A percentile compares a stretch with the other conserved stretches of the same genome.
Evolutionary conservation across 2,329 filamentous ascomycete species (phyloP).

Genomic region (Verticillium dahliae): DNA sequence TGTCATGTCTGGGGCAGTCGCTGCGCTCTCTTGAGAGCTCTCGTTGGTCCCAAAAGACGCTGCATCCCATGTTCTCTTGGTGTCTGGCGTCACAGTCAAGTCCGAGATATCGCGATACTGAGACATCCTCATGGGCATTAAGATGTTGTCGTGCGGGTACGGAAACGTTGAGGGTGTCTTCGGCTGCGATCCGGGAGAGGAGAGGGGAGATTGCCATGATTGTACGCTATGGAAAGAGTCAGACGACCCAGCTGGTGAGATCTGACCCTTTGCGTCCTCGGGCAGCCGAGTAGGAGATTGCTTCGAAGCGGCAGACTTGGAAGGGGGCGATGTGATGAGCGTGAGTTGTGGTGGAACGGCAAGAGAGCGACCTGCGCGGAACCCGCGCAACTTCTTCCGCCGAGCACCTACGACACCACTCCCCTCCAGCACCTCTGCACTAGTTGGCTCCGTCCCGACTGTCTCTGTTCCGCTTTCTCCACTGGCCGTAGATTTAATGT

Average conservation of each 20-base stretch:
- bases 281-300: slow-evolving; percentile 6
- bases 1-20: slow-evolving; percentile 14
- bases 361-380: slow-evolving; percentile 19
- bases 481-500: background rate
- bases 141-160: slow-evolving; percentile 32
- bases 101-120: slow-evolving; percentile 25
- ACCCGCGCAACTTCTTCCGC: slow-evolving; percentile 21
- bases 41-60: slow-evolving; percentile 18
- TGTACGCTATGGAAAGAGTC: slow-evolving; percentile 50
- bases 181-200: slow-evolving; percentile 34
- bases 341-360: slow-evolving; percentile 21
- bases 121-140: slow-evolving; percentile 22
- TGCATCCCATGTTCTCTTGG: slow-evolving; percentile 20
- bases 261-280: slow-evolving; percentile 16
- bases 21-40: slow-evolving; percentile 18
- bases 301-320: slow-evolving; percentile 15
- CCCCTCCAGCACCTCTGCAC: slow-evolving; percentile 22
- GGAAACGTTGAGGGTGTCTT: slow-evolving; percentile 29
- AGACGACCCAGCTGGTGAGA: slow-evolving; percentile 38
- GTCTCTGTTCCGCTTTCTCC: background rate
- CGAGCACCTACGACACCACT: slow-evolving; percentile 20
- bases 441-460: background rate
- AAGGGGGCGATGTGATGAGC: slow-evolving; percentile 31
- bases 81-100: slow-evolving; percentile 23
- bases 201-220: slow-evolving; percentile 45